Evolutionary conservation across 768 basidiomycete genomes (phyloP).

Genomic region (Kwoniella dendrophila): DNA sequence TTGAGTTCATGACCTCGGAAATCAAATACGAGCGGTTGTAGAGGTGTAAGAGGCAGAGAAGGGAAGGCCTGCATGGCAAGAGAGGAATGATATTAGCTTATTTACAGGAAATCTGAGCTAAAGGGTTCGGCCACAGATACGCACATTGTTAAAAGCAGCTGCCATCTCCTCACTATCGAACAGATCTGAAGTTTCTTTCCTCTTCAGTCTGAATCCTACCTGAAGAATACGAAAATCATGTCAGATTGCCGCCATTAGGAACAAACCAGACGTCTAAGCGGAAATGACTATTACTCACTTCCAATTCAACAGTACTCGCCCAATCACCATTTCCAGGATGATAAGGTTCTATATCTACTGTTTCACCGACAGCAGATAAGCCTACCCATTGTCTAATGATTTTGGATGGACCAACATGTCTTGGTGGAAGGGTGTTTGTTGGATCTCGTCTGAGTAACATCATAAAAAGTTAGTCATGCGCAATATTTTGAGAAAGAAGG

Average conservation of each 20-base stretch:
- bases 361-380: slow-evolving; percentile 75
- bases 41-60: slow-evolving; percentile 69
- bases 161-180: slow-evolving; percentile 88
- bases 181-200: slow-evolving; percentile 61
- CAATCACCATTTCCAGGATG: slow-evolving; percentile 57
- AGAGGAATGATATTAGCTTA: neutral
- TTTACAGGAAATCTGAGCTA: neutral
- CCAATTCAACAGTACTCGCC: slow-evolving; percentile 72
- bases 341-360: slow-evolving; percentile 70
- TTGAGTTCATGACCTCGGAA: slow-evolving; percentile 83
- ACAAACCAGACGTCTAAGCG: neutral
- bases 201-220: slow-evolving; percentile 57
- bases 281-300: slow-evolving; percentile 57
- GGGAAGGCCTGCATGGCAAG: slow-evolving; percentile 69
- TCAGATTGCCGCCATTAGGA: too few species aligned
- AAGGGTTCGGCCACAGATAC: slow-evolving; percentile 10
- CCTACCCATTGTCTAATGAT: slow-evolving; percentile 88
- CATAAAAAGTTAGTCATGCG: slow-evolving; percentile 1
- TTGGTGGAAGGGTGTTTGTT: slow-evolving; percentile 69
- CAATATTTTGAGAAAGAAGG: neutral
- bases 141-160: slow-evolving; percentile 64
- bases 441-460: slow-evolving; percentile 75
- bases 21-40: slow-evolving; percentile 78
- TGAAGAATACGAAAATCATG: too few species aligned
- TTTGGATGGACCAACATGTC: slow-evolving; percentile 73